Base-by-base conservation (phyloP, 768 basidiomycete species). In the Holtermannia corniformis region DNA sequence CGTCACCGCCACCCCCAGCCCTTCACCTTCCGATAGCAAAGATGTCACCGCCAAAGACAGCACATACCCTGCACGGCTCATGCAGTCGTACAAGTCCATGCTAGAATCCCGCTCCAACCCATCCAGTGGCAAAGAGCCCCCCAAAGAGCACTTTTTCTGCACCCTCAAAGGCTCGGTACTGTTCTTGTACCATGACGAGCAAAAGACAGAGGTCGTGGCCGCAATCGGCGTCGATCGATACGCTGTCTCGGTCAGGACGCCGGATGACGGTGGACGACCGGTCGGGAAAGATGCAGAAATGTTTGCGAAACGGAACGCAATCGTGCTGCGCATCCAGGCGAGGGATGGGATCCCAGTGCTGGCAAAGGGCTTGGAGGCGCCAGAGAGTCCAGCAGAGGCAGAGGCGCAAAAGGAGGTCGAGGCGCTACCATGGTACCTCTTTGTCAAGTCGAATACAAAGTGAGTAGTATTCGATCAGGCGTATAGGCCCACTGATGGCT, bases 131-230 rank as follows among this genome's bases (percentile, higher is more conserved):
- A 16, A 16, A 7, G 43, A 51, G 0, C 79, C 86, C 47, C 88
- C 90, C 14, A 89, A 88, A 74, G 92, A 95, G 69, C 84, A 80
- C 80, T 95, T 87, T 83, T 95, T 84, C 69, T 86, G 85, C 49
- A 88, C 84, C 5, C 78, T 97, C 69, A 96, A 96, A 77, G 87
- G 86, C 42, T 85, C 82, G 63, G 83, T 93, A 37, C 75, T 97
- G 25, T 96, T 89, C 73, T 76, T 97, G 20, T 96, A 95, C 74
- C 90, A 93, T 72, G 87, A 92, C 72, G 90, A 95, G 73, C 78
- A 76, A 14, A 87, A 87, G 83, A 79, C 80, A 49, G 92, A 96
- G 60, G 91, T 88, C 73, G 85, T 84, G 65, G 89, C 84, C 3
- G 92, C 84, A n/a, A 79, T 97, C 42, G 86, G 93, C 68, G 75